These are phyloP conservation scores for Aspergillus brunneoviolaceus DNA, from an alignment of 2,329 filamentous ascomycete species.

Conservation along the genomic window DNA sequence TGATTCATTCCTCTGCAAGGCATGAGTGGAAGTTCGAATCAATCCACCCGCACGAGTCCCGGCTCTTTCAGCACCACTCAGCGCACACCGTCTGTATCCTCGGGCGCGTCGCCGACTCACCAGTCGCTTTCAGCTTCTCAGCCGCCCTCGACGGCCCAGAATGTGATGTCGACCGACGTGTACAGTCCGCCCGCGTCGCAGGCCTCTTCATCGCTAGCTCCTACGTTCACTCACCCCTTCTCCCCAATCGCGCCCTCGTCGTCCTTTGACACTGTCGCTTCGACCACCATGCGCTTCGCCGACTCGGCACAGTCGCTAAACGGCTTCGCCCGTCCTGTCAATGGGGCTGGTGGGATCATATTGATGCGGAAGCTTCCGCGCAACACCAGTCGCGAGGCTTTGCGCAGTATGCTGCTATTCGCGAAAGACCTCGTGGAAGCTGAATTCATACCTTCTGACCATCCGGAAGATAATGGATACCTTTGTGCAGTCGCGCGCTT, in stretches of 20 bases:
- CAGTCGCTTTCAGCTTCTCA: conserved; percentile 35
- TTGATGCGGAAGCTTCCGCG: conserved; percentile 60
- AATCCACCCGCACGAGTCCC: conserved; percentile 44
- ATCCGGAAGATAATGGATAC: conserved; percentile 57
- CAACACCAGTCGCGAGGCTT: conserved; percentile 57
- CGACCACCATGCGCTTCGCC: conserved; percentile 35
- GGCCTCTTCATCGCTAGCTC: conserved; percentile 33
- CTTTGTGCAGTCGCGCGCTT: conserved; percentile 61
- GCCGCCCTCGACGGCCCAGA: conserved; percentile 39
- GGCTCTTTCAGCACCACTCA: conserved; percentile 41
- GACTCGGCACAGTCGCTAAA: conserved; percentile 38
- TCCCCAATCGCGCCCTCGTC: conserved; percentile 39
- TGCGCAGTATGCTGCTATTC: conserved; percentile 65
- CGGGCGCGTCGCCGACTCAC: conserved; percentile 40
- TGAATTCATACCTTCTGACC: conserved; percentile 56
- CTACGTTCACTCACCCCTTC: conserved; percentile 39
- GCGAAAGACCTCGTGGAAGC: conserved; percentile 62
- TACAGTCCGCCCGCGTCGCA: conserved; percentile 41
- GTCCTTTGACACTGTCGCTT: conserved; percentile 35
- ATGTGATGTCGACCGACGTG: conserved; percentile 47
- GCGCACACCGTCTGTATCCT: conserved; percentile 41
- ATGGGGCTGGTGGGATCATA: conserved; percentile 44
- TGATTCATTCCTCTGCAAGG: conserved; percentile 27
- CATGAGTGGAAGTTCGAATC: conserved; percentile 44
- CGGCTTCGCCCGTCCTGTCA: conserved; percentile 32